Evolutionary conservation across 768 basidiomycete genomes (phyloP).

Genomic region (Amanita molliuscula): DNA sequence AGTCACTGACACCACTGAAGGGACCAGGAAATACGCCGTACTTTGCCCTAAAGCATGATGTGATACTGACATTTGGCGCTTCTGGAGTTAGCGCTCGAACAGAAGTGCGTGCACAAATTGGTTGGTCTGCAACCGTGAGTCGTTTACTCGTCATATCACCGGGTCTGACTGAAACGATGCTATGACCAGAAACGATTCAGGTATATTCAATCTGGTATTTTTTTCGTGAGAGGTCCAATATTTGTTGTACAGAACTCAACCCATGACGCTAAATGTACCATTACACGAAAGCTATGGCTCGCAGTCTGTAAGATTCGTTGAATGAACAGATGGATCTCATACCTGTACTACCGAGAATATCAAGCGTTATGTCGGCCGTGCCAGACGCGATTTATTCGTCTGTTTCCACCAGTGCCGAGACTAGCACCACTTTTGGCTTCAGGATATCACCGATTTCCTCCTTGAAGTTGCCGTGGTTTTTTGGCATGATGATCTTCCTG

Average conservation of each 20-base stretch:
- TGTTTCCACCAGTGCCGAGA: background rate
- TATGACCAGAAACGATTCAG: constrained; percentile 1
- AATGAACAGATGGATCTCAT: background rate
- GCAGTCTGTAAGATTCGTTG: constrained; percentile 3
- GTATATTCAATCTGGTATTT: background rate
- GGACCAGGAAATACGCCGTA: constrained; percentile 6
- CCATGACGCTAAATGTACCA: constrained; percentile 3
- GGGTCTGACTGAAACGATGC: background rate
- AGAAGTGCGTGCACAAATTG: constrained; percentile 12
- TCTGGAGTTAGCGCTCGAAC: constrained; percentile 12
- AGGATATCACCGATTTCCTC: constrained; percentile 31
- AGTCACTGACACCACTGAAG: constrained; percentile 1
- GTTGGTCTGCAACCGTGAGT: constrained; percentile 11
- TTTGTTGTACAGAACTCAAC: background rate
- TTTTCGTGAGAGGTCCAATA: background rate
- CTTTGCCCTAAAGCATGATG: constrained; percentile 11
- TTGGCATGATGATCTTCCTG: constrained; percentile 24
- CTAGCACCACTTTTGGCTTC: constrained; percentile 45
- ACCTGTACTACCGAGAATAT: background rate
- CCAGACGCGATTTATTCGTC: no score
- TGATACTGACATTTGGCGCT: constrained; percentile 11
- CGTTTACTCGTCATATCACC: background rate
- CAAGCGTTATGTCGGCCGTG: background rate
- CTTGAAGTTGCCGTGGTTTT: constrained; percentile 25
- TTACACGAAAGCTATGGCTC: constrained; percentile 5